Base-by-base conservation (phyloP, 192 early-diverging fungal genomes). In the Dissophora globulifera region DNA sequence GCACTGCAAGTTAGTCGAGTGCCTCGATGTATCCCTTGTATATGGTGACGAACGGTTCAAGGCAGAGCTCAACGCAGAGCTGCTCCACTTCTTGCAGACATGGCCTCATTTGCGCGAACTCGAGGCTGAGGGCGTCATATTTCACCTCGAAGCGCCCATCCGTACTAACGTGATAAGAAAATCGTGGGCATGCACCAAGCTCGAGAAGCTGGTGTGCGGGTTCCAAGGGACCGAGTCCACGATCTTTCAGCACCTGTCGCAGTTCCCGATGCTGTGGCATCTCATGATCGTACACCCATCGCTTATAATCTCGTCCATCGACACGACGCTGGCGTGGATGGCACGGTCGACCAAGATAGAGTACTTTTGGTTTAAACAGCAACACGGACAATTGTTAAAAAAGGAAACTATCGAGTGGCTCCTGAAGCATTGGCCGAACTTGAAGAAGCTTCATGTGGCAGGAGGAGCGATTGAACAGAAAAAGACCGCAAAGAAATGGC, bases 301-400 rank as follows among this genome's bases (percentile, higher is more conserved):
- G 0, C 49, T 75, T 4, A 65, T 27, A 5, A 35, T 75, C 23
- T 48, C 57, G 1, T 62, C 62, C 0, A 33, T 59, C 15, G 62
- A 75, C 26, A 54, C 70, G n/a, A 75, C 62, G 0, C 9, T 75
- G n/a, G 62, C 62, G 0, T 66, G 62, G 70, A 54, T 75, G 50
- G 50, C 19, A 10, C 64, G 54, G n/a, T 59, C 31, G 22, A 65
- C 54, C 1, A 43, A 33, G 55, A 58, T 74, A 38, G 54, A 74
- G 20, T 75, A 75, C 26, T 75, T 75, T 47, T 75, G 70, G 70
- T 75, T 64, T n/a, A 45, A 42, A 13, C 62, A 75, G 27, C 22
- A 33, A 15, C 42, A 62, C 6, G 50, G 66, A 47, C 35, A 35
- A 3, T 43, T 62, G 1, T 25, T 75, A 22, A 57, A 66, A 2